Conservation (phyloP, 768 basidiomycete species). For the Phaeotremella fagi region DNA sequence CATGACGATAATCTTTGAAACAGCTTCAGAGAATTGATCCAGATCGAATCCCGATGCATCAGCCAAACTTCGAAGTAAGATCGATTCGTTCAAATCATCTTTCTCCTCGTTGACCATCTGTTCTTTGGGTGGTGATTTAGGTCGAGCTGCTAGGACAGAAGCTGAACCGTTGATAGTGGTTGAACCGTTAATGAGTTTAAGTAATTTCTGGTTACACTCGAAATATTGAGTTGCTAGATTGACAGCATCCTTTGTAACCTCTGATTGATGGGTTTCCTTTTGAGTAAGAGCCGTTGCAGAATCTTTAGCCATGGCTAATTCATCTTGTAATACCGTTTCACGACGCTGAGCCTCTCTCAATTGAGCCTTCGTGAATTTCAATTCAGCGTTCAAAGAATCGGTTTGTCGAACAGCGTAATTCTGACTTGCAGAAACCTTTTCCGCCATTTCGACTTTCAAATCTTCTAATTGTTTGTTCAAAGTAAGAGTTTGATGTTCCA, state of each 20-base stretch:
- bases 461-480: slow-evolving; percentile 69
- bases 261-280: slow-evolving; percentile 24
- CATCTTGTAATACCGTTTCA: slow-evolving; percentile 33
- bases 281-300: slow-evolving; percentile 23
- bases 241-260: slow-evolving; percentile 42
- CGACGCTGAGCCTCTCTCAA: slow-evolving; percentile 35
- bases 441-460: slow-evolving; percentile 55
- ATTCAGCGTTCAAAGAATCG: slow-evolving; percentile 69
- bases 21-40: slow-evolving; percentile 75
- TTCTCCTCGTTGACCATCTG: slow-evolving; percentile 1
- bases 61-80: slow-evolving; percentile 29
- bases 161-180: slow-evolving; percentile 40
- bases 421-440: slow-evolving; percentile 24
- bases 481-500: slow-evolving; percentile 77
- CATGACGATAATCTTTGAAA: slow-evolving; percentile 66
- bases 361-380: slow-evolving; percentile 50
- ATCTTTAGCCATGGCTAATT: slow-evolving; percentile 42
- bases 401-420: slow-evolving; percentile 41
- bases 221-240: slow-evolving; percentile 40
- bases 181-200: slow-evolving; percentile 38
- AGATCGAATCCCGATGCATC: slow-evolving; percentile 60
- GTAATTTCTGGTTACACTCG: slow-evolving; percentile 40
- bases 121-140: not conserved
- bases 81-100: slow-evolving; percentile 22
- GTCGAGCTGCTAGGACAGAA: slow-evolving; percentile 7